These are phyloP conservation scores for Thalassiosira sp. DNA, from an alignment of 352 stramenopile species.

Conservation along the genomic window DNA sequence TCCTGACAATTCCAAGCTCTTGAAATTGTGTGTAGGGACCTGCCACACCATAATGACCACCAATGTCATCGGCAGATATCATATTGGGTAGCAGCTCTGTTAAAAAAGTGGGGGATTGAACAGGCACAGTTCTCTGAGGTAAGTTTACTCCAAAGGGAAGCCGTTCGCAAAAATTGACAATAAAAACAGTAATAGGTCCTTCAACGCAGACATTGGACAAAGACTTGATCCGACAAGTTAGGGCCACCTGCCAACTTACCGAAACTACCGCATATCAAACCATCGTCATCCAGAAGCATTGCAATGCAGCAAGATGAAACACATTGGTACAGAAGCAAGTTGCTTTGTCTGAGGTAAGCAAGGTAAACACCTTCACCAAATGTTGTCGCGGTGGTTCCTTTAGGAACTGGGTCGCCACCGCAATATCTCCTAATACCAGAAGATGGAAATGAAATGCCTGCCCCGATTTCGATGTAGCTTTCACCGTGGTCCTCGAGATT, in stretches of 20 bases:
- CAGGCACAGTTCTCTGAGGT: neutral
- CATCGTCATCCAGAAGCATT: constrained; percentile 65
- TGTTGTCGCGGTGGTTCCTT: constrained; percentile 52
- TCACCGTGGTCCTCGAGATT: constrained; percentile 70
- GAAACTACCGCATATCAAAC: constrained; percentile 68
- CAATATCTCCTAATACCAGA: constrained; percentile 52
- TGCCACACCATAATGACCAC: constrained; percentile 50
- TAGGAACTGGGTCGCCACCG: constrained; percentile 31
- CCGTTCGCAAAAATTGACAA: too few relatives aligned
- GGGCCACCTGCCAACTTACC: too few relatives aligned
- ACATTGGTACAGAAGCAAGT: constrained; percentile 77
- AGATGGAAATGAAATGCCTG: constrained; percentile 63
- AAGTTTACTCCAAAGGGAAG: neutral
- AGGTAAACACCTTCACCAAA: constrained; percentile 71
- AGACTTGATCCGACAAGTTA: too few relatives aligned
- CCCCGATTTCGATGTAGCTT: constrained; percentile 70
- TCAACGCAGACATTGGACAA: neutral
- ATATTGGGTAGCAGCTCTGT: constrained; percentile 71
- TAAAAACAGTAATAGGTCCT: too few relatives aligned
- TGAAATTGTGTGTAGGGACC: constrained; percentile 78
- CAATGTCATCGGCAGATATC: constrained; percentile 59
- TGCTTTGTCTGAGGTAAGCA: constrained; percentile 62
- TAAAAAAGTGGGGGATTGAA: neutral
- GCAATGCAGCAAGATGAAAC: constrained; percentile 68
- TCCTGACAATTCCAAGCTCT: constrained; percentile 62